Base-by-base conservation (phyloP, 1,284 basidiomycete genomes). In the Malassezia pachydermatis region DNA sequence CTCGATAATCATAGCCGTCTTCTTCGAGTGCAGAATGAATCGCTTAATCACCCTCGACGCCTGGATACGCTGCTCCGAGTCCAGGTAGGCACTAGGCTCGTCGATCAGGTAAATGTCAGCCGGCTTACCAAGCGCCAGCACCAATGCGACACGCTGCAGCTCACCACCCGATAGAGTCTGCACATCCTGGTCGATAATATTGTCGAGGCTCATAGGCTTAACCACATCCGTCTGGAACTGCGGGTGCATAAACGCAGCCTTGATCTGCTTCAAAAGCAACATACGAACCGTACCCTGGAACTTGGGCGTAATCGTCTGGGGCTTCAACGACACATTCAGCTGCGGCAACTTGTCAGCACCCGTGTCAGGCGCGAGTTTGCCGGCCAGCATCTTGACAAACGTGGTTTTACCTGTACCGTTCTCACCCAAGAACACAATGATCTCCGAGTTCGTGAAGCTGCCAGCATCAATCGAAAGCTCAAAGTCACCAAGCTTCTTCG, bases 221-320 rank as follows among this genome's bases (percentile, higher is more conserved):
- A 68, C 62, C n/a, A 71, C 68, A 47, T 71, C 68, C 16, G 67
- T 70, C 58, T 71, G 67, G 68, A 71, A 71, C 48, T 71, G 68
- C 9, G 68, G 68, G 48, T 71, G 68, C 67, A 71, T 66, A 40
- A 70, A 71, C 7, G 65, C 60, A 1, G 58, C 52, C 59, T 71
- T 71, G 65, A 71, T 70, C 54, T 68, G 65, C 63, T 71, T 71
- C 49, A 71, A 52, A 51, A 71, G 51, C 28, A 71, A 58, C 68
- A 68, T 68, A 29, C 67, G 65, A 28, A 71, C 68, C 9, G 68
- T 68, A 19, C 68, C 68, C 45, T 63, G 59, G 65, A 70, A 71
- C 59, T 71, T 71, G 54, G 68, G 68, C 23, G 68, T 66, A 36
- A 71, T 71, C 32, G 65, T 71, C 55, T 71, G 68, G 7, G 68